Base-by-base conservation (phyloP, 768 basidiomycete genomes). In the Cubamyces lactineus region DNA sequence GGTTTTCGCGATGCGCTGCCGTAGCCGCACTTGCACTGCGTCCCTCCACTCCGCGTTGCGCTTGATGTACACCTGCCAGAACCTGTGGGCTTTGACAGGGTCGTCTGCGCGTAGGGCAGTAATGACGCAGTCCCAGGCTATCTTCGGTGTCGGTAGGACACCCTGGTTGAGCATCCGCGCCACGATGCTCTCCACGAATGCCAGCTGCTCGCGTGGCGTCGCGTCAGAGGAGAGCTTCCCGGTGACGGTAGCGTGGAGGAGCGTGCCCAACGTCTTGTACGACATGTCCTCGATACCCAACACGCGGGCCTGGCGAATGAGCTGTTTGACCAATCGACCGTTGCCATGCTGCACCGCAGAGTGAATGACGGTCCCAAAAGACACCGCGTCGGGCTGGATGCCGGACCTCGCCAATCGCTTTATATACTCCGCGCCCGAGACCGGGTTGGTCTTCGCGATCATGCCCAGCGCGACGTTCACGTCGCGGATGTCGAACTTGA, bases 321-420 rank as follows among this genome's bases (percentile, higher is more conserved):
- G 72, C 45, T 75, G 67, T 15, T 70, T 61, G 34, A 82, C 82
- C 26, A 89, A 72, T 30, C 75, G 71, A 50, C 66, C 60, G 56
- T 87, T 79, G 26, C 75, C 74, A 49, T 80, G 77, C 21, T 72
- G 64, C 38, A 82, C 72, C 11, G 89, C 87, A 59, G 79, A 76
- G 62, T 88, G 86, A 61, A 91, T 73, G 45, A 88, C 80, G 0
- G 86, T 88, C 30, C 85, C 86, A 72, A 81, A 85, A 45, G 84
- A 81, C 39, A 84, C 78, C 21, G 72, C 73, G 68, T 86, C 82
- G 0, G 87, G 87, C 41, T 66, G 68, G 28, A 87, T 62, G 17
- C 85, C 84, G 24, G 67, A 66, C 16, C 72, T 66, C 1, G 75
- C 66, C 84, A 90, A 88, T 34, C 77, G 76, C 57, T 76, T 67